Evolutionary conservation across 169 alveolate species (phyloP).

Genomic region (Cryptosporidium canis): DNA sequence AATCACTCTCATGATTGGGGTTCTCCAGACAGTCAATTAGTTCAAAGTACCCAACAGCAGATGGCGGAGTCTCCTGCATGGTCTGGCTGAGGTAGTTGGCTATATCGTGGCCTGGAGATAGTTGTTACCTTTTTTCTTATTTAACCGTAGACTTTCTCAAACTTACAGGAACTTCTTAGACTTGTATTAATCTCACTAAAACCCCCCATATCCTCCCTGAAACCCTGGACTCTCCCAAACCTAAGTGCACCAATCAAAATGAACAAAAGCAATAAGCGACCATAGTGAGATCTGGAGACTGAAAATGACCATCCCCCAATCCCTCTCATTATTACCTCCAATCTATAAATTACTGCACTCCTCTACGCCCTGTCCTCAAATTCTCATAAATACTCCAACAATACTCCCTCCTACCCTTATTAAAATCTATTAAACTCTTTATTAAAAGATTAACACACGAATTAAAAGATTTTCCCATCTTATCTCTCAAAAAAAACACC

Average conservation of each 20-base stretch:
- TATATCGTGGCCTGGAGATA: constrained; percentile 42
- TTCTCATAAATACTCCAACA: not conserved
- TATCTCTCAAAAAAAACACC: not conserved
- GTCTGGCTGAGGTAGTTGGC: constrained; percentile 66
- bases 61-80: constrained; percentile 69
- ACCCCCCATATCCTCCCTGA: not conserved
- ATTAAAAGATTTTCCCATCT: not conserved
- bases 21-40: constrained; percentile 48
- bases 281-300: not conserved
- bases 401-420: not conserved
- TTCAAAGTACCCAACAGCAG: constrained; percentile 60
- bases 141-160: not conserved
- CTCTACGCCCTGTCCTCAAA: not conserved
- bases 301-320: not conserved
- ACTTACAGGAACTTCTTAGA: constrained; percentile 63
- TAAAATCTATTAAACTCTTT: not conserved
- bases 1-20: constrained; percentile 21
- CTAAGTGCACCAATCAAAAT: not conserved
- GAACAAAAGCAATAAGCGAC: not conserved
- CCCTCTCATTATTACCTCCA: not conserved
- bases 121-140: not conserved
- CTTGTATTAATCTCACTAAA: constrained; percentile 23
- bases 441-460: not conserved
- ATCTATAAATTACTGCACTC: not conserved
- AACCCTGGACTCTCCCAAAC: not conserved